Evolutionary conservation across 164 flowering plant genomes (phyloP).

Genomic region (Macadamia integrifolia): DNA sequence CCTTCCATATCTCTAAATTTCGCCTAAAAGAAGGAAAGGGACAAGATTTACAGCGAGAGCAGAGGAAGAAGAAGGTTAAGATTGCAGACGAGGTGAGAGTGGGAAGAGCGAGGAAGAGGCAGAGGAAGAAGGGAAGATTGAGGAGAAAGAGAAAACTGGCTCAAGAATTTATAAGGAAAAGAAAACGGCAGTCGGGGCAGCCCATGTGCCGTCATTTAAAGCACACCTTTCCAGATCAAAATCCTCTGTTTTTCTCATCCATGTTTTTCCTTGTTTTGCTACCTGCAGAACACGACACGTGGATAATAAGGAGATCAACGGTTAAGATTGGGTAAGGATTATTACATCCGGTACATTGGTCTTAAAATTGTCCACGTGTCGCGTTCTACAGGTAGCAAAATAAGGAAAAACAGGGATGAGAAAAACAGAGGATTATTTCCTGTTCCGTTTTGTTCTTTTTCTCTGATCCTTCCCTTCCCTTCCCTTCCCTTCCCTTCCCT

Average conservation of each 20-base stretch:
- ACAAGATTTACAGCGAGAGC: conserved; percentile 16
- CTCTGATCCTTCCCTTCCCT: background rate
- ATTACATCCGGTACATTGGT: too few relatives aligned
- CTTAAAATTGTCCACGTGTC: too few relatives aligned
- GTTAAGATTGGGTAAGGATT: too few relatives aligned
- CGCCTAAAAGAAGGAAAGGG: conserved; percentile 13
- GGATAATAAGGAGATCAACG: too few relatives aligned
- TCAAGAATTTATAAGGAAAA: conserved; percentile 6
- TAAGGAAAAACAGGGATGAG: too few relatives aligned
- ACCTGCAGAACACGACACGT: too few relatives aligned
- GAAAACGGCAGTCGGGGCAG: conserved; percentile 7
- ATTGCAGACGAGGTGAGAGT: background rate
- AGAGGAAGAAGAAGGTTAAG: conserved; percentile 1
- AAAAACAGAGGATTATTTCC: too few relatives aligned
- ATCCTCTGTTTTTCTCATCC: background rate
- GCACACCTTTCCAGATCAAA: background rate
- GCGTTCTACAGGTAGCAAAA: too few relatives aligned
- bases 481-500: background rate
- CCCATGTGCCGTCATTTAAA: conserved; percentile 19
- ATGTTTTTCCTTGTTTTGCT: background rate
- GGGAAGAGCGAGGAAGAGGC: too few relatives aligned
- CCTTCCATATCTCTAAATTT: conserved; percentile 37
- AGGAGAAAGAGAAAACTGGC: background rate
- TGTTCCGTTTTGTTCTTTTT: too few relatives aligned
- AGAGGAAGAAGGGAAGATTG: background rate